These are phyloP conservation scores for Melaleuca alternifolia DNA, from an alignment of 345 rosid species.

Conservation along the genomic window DNA sequence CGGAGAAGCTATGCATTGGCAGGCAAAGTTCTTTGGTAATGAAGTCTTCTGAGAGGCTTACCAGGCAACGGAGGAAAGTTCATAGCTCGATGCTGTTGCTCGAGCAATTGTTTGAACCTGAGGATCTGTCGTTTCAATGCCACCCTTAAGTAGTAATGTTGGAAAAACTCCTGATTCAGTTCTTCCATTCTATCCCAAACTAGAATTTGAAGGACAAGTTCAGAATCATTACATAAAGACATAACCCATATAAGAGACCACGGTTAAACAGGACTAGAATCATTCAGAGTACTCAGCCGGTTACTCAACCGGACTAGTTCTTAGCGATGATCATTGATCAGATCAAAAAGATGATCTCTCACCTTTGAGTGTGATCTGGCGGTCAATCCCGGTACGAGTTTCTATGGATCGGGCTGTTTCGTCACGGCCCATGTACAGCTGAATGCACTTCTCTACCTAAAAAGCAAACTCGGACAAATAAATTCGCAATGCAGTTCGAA, in stretches of 20 bases:
- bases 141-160: neutral
- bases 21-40: too few relatives aligned
- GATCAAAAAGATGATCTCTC: neutral
- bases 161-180: neutral
- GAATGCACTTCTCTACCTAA: neutral
- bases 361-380: neutral
- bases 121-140: neutral
- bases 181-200: neutral
- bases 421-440: neutral
- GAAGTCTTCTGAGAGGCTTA: too few relatives aligned
- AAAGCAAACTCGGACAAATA: fast-evolving
- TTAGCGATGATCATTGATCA: neutral
- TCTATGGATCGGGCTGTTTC: neutral
- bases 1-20: too few relatives aligned
- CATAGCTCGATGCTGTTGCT: neutral
- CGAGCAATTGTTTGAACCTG: neutral
- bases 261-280: neutral
- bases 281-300: too few relatives aligned
- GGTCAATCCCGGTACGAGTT: neutral
- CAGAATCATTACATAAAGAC: neutral
- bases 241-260: neutral
- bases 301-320: neutral
- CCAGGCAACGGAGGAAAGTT: neutral
- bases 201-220: neutral
- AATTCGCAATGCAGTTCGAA: neutral